Percentiles rank a stretch among this genome's conserved stretches.
These are phyloP conservation scores for Podaxis carcinomalis DNA, from an alignment of 768 basidiomycete species.

Conservation along the genomic window DNA sequence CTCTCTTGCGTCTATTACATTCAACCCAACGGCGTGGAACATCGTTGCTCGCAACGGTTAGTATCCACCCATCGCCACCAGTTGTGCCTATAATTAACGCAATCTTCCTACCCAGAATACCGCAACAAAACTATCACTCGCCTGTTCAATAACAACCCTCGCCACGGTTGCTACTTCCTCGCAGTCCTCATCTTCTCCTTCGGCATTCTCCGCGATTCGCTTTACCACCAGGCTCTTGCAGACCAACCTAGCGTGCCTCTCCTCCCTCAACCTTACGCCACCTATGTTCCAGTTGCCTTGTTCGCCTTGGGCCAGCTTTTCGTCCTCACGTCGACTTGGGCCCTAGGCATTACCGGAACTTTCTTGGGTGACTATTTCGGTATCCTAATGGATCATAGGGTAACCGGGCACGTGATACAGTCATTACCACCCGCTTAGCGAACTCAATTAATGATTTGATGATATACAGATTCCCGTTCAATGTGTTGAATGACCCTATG, in stretches of 20 bases:
- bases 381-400: constrained; percentile 81
- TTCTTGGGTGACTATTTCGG: constrained; percentile 87
- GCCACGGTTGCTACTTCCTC: constrained; percentile 82
- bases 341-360: constrained; percentile 89
- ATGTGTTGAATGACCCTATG: constrained; percentile 91
- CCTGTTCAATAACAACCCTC: constrained; percentile 69
- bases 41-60: constrained; percentile 87
- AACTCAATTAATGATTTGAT: neutral
- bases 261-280: constrained; percentile 63
- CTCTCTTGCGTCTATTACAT: constrained; percentile 66
- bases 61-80: constrained; percentile 16
- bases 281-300: constrained; percentile 52
- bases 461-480: constrained; percentile 81
- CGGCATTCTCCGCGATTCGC: constrained; percentile 79
- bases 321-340: constrained; percentile 85
- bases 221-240: constrained; percentile 70
- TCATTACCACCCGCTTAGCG: neutral
- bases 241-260: constrained; percentile 71
- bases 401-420: constrained; percentile 55
- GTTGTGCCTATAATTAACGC: neutral
- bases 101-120: constrained; percentile 38
- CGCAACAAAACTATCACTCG: constrained; percentile 85
- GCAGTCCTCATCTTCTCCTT: constrained; percentile 80
- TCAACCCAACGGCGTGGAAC: constrained; percentile 97
- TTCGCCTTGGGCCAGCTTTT: constrained; percentile 78